Evolutionary conservation across 1,139 yeast species (phyloP).

Genomic region (Yamadazyma atlantica): DNA sequence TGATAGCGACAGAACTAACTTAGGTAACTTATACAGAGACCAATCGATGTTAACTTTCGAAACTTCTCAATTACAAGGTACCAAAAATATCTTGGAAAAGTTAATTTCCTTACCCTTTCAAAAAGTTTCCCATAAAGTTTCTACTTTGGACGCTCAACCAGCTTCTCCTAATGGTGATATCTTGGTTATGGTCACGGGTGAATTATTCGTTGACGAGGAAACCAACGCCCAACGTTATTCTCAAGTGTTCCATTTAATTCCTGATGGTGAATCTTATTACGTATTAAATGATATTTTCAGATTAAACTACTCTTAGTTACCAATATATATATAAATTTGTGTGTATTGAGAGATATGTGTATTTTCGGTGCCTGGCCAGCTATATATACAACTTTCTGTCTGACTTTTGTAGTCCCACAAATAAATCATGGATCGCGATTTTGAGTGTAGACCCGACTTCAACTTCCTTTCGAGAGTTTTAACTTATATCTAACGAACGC

Average conservation of each 20-base stretch:
- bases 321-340: not conserved
- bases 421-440: slow-evolving; percentile 1
- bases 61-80: slow-evolving; percentile 92
- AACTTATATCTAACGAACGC: not conserved
- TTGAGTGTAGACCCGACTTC: not conserved
- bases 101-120: slow-evolving; percentile 83
- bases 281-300: slow-evolving; percentile 97
- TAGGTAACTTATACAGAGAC: slow-evolving; percentile 93
- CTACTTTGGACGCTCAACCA: slow-evolving; percentile 97
- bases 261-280: slow-evolving; percentile 86
- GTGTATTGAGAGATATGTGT: not conserved
- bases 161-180: slow-evolving; percentile 93
- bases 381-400: not conserved
- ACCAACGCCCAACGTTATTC: slow-evolving; percentile 94
- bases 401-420: not conserved
- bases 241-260: slow-evolving; percentile 94
- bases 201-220: slow-evolving; percentile 88
- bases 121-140: slow-evolving; percentile 88
- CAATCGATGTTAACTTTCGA: slow-evolving; percentile 98
- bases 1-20: slow-evolving; percentile 87
- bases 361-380: not conserved
- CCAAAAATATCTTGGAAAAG: slow-evolving; percentile 88
- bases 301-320: slow-evolving; percentile 63
- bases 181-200: slow-evolving; percentile 97
- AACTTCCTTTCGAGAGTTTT: not conserved